These are phyloP conservation scores for Aspergillus costaricaensis DNA, from an alignment of 2,329 filamentous ascomycete genomes.

Conservation along the genomic window DNA sequence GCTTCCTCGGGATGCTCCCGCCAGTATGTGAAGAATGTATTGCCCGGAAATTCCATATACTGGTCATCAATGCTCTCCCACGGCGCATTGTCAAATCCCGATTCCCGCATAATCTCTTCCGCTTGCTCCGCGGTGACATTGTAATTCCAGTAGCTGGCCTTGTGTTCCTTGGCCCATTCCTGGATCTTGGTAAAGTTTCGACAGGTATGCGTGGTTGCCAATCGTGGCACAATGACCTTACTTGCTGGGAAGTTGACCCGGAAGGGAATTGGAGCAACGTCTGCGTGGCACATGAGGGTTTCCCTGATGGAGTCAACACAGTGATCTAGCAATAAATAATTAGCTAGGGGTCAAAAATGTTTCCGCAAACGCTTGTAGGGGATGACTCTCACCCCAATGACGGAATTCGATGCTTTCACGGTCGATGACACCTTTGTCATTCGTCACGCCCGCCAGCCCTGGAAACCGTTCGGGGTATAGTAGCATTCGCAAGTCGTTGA, in stretches of 20 bases:
- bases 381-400: neutral
- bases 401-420: neutral
- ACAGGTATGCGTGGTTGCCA: slow-evolving; percentile 1
- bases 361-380: neutral
- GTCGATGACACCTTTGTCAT: neutral
- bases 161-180: neutral
- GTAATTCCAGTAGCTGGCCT: neutral
- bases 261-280: neutral
- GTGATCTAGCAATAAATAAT: neutral
- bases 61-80: neutral
- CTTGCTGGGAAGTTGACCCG: neutral
- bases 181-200: slow-evolving; percentile 5
- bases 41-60: neutral
- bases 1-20: neutral
- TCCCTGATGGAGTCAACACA: neutral
- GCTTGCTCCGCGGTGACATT: neutral
- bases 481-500: neutral
- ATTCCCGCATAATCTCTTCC: neutral
- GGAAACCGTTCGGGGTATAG: neutral
- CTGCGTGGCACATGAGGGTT: slow-evolving; percentile 1
- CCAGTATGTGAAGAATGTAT: slow-evolving; percentile 1
- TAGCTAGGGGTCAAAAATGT: too few relatives aligned
- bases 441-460: neutral
- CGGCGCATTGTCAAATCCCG: neutral
- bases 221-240: neutral